Percentiles rank a stretch among this genome's conserved stretches.
Conservation (phyloP, 345 rosid species). For the Bruguiera parviflora region DNA sequence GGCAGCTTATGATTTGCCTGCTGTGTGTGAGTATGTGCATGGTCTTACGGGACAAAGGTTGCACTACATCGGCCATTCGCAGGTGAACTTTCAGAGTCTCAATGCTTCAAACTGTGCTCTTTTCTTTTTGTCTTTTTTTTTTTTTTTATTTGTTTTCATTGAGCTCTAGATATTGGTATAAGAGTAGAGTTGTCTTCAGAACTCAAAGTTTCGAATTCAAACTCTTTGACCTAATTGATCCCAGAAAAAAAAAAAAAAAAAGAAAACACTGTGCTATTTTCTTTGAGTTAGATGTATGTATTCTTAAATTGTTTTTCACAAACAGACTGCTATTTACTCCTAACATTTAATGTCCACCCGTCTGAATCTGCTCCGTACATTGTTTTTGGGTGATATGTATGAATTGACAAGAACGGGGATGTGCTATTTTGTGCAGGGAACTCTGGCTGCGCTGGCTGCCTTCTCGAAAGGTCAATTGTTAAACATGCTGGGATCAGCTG, state of each 20-base stretch:
- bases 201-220: no score
- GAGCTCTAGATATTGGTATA: no score
- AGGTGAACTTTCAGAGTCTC: constrained; percentile 22
- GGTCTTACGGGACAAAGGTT: constrained; percentile 39
- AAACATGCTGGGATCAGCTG: constrained; percentile 49
- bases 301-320: no score
- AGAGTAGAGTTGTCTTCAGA: no score
- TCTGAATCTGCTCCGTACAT: no score
- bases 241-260: no score
- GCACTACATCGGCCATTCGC: constrained; percentile 52
- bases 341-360: no score
- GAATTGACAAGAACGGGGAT: not conserved
- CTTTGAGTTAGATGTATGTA: not conserved
- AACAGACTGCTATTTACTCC: no score
- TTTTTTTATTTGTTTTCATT: no score
- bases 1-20: constrained; percentile 51
- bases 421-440: constrained; percentile 31
- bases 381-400: no score
- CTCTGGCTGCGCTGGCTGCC: constrained; percentile 50
- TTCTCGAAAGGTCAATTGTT: constrained; percentile 37
- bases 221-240: no score
- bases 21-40: constrained; percentile 36
- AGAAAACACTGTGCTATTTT: no score
- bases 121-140: not conserved
- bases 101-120: not conserved